Conservation (phyloP, 306 rosid species). For the Dalbergia cultrata region DNA sequence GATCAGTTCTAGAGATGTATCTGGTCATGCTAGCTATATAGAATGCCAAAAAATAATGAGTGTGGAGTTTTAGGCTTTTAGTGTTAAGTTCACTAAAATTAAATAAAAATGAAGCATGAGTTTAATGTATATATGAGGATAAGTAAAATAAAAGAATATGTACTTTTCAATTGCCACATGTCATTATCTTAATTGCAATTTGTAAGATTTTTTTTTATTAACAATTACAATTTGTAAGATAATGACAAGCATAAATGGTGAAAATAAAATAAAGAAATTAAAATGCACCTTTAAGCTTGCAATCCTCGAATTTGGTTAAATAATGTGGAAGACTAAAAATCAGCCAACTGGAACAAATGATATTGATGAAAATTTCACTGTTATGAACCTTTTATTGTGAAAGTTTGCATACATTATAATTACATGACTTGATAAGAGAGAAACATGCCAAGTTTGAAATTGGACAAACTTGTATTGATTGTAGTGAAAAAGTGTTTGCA, state of each 20-base stretch:
- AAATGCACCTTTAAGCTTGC: too few species aligned
- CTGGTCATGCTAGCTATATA: not conserved
- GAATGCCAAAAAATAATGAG: too few species aligned
- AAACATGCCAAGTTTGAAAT: constrained; percentile 42
- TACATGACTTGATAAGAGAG: constrained; percentile 25
- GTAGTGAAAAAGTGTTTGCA: constrained; percentile 42
- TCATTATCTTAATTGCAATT: not conserved
- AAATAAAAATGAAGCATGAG: not conserved
- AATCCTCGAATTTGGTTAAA: not conserved
- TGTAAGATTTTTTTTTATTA: too few species aligned
- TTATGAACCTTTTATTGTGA: constrained; percentile 32
- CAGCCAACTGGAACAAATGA: not conserved
- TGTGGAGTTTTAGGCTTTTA: constrained; percentile 6
- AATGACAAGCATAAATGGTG: too few species aligned
- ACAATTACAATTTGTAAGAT: too few species aligned
- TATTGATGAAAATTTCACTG: constrained; percentile 13
- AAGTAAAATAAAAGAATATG: constrained; percentile 12
- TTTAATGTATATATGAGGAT: constrained; percentile 1
- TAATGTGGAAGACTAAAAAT: not conserved
- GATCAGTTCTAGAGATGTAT: not conserved
- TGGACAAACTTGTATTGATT: constrained; percentile 27
- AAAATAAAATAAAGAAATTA: too few species aligned
- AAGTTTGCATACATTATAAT: constrained; percentile 37
- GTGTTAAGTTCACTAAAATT: not conserved
- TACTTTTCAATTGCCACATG: constrained; percentile 20